phyloP scores from a whole-genome alignment of 768 basidiomycete genomes.

The Sarcomyxa edulis region DNA sequence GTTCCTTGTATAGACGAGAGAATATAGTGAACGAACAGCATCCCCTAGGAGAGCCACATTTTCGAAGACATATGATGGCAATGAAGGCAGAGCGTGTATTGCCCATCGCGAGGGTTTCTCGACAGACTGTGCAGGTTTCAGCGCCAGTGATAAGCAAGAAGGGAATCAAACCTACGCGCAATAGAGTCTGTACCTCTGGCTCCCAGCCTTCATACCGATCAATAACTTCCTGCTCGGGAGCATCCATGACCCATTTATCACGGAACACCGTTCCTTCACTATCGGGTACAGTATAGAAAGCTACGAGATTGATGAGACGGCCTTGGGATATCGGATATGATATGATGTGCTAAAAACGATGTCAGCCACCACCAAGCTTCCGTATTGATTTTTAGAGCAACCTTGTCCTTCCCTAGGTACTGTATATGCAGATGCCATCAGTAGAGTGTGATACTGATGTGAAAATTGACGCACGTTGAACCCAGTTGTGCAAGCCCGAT shows the following conservation, averaged over 20 bases:
- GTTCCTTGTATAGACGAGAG: too few relatives aligned
- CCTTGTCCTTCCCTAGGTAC: too few relatives aligned
- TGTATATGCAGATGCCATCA: too few relatives aligned
- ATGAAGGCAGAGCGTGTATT: slow-evolving; percentile 26
- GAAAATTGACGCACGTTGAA: slow-evolving; percentile 7
- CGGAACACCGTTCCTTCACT: slow-evolving; percentile 13
- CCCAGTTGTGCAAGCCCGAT: slow-evolving; percentile 11
- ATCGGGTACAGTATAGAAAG: slow-evolving; percentile 14
- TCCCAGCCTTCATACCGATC: slow-evolving; percentile 14
- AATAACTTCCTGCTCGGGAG: slow-evolving; percentile 11
- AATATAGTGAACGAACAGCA: slow-evolving; percentile 24
- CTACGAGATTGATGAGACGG: slow-evolving; percentile 13
- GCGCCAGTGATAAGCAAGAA: too few relatives aligned
- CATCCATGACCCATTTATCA: slow-evolving; percentile 13
- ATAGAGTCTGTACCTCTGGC: slow-evolving; percentile 12
- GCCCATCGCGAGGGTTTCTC: slow-evolving; percentile 30
- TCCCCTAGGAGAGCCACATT: slow-evolving; percentile 44
- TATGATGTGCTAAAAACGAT: slow-evolving; percentile 16
- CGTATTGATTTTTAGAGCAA: slow-evolving; percentile 5
- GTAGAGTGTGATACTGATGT: too few relatives aligned
- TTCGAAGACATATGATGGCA: slow-evolving; percentile 32
- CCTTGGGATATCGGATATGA: slow-evolving; percentile 19
- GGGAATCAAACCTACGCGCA: slow-evolving; percentile 9
- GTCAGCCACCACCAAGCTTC: too few relatives aligned
- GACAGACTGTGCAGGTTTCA: slow-evolving; percentile 17